phyloP scores from a whole-genome alignment of 805 yeast species.

The Yarrowia sp. region DNA sequence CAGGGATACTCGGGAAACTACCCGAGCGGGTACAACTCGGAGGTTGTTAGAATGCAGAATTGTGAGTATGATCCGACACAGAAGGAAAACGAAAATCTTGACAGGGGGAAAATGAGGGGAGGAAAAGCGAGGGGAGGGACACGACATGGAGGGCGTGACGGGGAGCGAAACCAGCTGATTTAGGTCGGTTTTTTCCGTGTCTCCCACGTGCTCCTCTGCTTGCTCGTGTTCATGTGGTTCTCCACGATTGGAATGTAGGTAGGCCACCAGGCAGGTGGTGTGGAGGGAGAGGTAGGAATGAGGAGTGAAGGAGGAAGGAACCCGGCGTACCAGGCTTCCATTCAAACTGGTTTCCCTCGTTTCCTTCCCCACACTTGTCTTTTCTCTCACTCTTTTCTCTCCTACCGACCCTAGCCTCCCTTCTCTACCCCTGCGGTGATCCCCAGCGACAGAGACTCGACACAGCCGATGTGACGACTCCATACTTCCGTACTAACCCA shows the following conservation, averaged over 20 bases:
- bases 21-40: constrained; percentile 38
- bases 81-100: neutral
- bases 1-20: constrained; percentile 35
- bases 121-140: no score
- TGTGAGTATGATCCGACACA: constrained; percentile 31
- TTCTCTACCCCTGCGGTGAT: constrained; percentile 18
- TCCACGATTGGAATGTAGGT: constrained; percentile 22
- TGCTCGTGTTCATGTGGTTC: constrained; percentile 8
- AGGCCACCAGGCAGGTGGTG: constrained; percentile 19
- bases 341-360: no score
- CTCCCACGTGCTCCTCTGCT: neutral
- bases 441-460: neutral
- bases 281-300: neutral
- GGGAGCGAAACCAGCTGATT: no score
- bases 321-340: no score
- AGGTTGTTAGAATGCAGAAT: constrained; percentile 35
- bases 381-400: no score
- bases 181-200: neutral
- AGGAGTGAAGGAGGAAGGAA: no score
- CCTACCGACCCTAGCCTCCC: neutral
- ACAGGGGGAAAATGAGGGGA: neutral
- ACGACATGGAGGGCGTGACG: no score
- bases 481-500: neutral
- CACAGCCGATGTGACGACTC: neutral
- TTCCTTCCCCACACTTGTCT: no score